Conservation (phyloP, 176 grass and related monocot species). For the Avena eriantha region DNA sequence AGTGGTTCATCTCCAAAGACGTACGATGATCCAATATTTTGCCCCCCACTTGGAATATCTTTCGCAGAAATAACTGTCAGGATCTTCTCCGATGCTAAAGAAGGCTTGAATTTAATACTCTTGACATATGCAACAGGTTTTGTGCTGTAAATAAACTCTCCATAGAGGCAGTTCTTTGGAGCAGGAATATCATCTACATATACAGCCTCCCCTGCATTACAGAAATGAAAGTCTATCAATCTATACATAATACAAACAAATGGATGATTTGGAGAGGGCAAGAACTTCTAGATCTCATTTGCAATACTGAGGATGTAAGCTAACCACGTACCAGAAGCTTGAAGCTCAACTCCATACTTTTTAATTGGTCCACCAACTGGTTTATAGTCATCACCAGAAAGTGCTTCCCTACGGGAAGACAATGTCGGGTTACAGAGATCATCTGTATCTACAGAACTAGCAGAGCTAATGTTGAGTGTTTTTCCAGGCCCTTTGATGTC, state of each 20-base stretch:
- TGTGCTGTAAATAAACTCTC: conserved; percentile 86
- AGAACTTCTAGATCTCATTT: neutral
- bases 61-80: conserved; percentile 58
- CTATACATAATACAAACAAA: neutral
- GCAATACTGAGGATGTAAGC: neutral
- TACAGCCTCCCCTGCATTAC: conserved; percentile 66
- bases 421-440: conserved; percentile 31
- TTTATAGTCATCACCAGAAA: conserved; percentile 47
- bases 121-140: conserved; percentile 64
- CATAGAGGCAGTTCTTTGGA: conserved; percentile 72
- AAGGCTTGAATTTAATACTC: conserved; percentile 67
- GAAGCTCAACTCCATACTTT: conserved; percentile 69
- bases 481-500: conserved; percentile 44
- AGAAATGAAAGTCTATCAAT: neutral
- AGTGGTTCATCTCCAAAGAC: conserved; percentile 66
- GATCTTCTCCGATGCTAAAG: conserved; percentile 67
- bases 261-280: neutral
- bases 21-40: conserved; percentile 59
- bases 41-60: conserved; percentile 76
- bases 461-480: neutral
- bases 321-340: conserved; percentile 70
- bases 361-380: conserved; percentile 73
- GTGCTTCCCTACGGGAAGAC: conserved; percentile 50
- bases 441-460: conserved; percentile 33
- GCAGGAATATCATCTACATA: conserved; percentile 86